Conservation (phyloP, 148 eudicot genomes). For the Selenicereus undatus region DNA sequence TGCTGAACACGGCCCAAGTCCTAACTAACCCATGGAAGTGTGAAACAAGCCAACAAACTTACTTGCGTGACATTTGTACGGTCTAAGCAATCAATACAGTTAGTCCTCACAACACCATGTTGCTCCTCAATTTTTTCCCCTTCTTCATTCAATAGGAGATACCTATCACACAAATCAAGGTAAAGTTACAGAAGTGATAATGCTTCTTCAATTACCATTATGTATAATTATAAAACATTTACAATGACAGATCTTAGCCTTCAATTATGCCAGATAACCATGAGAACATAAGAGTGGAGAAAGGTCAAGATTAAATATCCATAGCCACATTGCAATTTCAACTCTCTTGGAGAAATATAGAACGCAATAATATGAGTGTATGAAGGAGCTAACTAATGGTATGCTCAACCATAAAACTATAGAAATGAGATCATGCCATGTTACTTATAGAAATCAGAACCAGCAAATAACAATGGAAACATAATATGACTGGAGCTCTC, state of each 20-base stretch:
- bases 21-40: conserved; percentile 5
- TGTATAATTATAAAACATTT: not conserved
- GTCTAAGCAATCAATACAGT: conserved; percentile 97
- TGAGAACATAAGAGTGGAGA: not conserved
- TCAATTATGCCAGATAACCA: not conserved
- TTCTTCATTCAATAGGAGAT: conserved; percentile 75
- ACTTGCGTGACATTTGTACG: conserved; percentile 99
- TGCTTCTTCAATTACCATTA: not conserved
- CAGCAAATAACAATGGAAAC: not conserved
- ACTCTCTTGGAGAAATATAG: not conserved
- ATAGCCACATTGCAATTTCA: conserved; percentile 1
- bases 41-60: not conserved
- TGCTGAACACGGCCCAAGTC: too few relatives aligned
- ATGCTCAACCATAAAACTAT: not conserved
- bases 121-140: conserved; percentile 84
- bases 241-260: not conserved
- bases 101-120: conserved; percentile 81
- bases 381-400: not conserved
- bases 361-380: not conserved
- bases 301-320: not conserved
- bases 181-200: not conserved
- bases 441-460: not conserved
- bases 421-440: not conserved
- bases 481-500: not conserved
- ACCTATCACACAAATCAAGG: conserved; percentile 44